Evolutionary conservation across 345 rosid genomes (phyloP), one percentile per base, ranked within the genome.

Genomic region (Citrus maxima): DNA sequence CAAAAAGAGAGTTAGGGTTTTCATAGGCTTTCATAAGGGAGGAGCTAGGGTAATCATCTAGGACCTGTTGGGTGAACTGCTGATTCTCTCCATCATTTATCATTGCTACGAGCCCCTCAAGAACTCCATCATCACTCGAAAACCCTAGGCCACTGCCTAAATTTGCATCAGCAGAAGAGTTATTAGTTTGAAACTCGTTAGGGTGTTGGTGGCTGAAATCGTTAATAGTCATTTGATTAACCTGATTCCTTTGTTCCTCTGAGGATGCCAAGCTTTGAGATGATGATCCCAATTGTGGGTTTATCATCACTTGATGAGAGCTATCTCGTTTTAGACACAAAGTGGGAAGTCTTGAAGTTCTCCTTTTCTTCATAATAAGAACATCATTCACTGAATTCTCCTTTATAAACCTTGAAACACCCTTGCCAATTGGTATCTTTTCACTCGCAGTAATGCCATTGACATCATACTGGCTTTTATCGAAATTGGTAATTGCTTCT

Each of bases 401-500:
- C 65, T 62, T 67, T 22, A 84, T 14, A 74, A 64, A 37, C 79
- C 70, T 84, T 14, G 84, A 74, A 67, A 81, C 82, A 49, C 84
- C 82, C 14, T 74, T 71, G 8, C 86, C 84, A 19, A 84, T 42
- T 7, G 79, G 84, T 22, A 84, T 54, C 66, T 28, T 67, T 8
- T 28, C 7, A 7, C 74, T 72, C 73, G 62, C 54, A 61, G 25
- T 13, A 62, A 83, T 81, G 34, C 7, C 22, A 21, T 34, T 24
- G 9, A 80, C 46, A 70, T 86, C 54, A 42, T 84, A 86, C 30
- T 61, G 56, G 24, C 24, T 51, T 35, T 77, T 7, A 27, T 69
- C 77, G 24, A 63, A 86, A 54, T 86, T 86, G 69, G 86, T 76
- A 14, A 69, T 21, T 5, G 89, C 85, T 16, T 34, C 37, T 12